Conservation (phyloP, 768 basidiomycete genomes). For the Tremella mesenterica region DNA sequence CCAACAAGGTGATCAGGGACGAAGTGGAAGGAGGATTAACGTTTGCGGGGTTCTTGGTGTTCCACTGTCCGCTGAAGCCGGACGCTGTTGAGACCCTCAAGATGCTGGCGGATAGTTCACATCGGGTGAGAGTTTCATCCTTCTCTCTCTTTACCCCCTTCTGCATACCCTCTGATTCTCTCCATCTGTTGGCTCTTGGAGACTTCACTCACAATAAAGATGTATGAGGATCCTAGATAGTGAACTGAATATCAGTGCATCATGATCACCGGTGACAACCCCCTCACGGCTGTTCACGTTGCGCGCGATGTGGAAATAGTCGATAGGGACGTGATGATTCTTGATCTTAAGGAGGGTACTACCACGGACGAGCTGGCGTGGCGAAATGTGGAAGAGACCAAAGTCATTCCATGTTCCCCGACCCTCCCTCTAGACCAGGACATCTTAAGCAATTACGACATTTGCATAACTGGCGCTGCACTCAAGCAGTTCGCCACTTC, state of each 20-base stretch:
- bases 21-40: constrained; percentile 65
- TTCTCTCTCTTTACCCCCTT: not conserved
- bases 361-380: constrained; percentile 67
- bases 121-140: constrained; percentile 59
- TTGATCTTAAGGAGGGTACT: constrained; percentile 79
- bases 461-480: constrained; percentile 91
- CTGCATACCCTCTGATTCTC: not conserved
- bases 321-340: constrained; percentile 84
- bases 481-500: constrained; percentile 74
- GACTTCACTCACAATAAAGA: not conserved
- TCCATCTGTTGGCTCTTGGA: not conserved
- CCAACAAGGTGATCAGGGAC: constrained; percentile 75
- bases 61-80: constrained; percentile 92
- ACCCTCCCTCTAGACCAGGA: constrained; percentile 64
- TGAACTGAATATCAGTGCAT: constrained; percentile 59
- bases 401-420: constrained; percentile 77
- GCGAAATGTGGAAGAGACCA: constrained; percentile 87
- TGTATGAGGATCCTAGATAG: not conserved
- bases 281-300: constrained; percentile 90
- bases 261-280: constrained; percentile 99
- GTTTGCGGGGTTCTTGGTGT: constrained; percentile 96
- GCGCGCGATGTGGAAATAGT: constrained; percentile 95
- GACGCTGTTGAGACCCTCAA: constrained; percentile 85
- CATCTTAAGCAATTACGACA: constrained; percentile 80
- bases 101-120: constrained; percentile 92